Evolutionary conservation across 108 stramenopile species (phyloP).

Genomic region (Pinguiococcus pyrenoidosus): DNA sequence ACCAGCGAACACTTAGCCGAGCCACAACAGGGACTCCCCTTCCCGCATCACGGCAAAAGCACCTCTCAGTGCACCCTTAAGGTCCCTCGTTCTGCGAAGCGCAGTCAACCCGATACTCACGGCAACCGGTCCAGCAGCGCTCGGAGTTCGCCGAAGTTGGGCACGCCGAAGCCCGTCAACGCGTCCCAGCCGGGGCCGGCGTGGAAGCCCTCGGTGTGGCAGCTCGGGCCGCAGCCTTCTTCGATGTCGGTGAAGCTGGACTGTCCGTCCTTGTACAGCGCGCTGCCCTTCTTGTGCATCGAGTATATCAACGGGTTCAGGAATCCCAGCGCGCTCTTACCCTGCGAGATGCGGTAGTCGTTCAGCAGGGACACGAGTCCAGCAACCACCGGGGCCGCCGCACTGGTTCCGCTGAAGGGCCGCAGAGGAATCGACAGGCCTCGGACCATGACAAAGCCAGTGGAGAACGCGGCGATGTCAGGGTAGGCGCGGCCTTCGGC

Average conservation of each 20-base stretch:
- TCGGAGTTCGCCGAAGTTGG: too few species aligned
- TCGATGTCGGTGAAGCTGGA: not conserved
- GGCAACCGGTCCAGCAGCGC: too few species aligned
- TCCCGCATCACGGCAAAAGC: too few species aligned
- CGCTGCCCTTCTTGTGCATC: not conserved
- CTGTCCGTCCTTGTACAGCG: conserved; percentile 2
- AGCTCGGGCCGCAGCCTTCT: conserved; percentile 7
- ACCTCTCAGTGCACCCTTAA: too few species aligned
- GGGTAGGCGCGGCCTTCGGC: conserved; percentile 21
- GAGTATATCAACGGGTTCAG: conserved; percentile 20
- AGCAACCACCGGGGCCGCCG: conserved; percentile 9
- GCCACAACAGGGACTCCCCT: too few species aligned
- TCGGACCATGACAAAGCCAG: too few species aligned
- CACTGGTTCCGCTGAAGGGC: not conserved
- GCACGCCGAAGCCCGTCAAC: conserved; percentile 14
- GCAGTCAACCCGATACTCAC: too few species aligned
- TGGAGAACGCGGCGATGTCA: conserved; percentile 20
- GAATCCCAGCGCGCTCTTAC: conserved; percentile 15
- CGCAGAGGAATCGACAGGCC: conserved; percentile 5
- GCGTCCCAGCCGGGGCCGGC: conserved; percentile 26
- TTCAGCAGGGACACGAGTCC: conserved; percentile 21
- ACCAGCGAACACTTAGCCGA: too few species aligned
- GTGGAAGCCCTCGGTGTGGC: conserved; percentile 11
- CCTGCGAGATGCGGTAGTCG: conserved; percentile 1
- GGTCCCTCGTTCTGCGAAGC: too few species aligned